Conservation (phyloP, 2,329 filamentous ascomycete genomes). For the Nothophoma quercina region DNA sequence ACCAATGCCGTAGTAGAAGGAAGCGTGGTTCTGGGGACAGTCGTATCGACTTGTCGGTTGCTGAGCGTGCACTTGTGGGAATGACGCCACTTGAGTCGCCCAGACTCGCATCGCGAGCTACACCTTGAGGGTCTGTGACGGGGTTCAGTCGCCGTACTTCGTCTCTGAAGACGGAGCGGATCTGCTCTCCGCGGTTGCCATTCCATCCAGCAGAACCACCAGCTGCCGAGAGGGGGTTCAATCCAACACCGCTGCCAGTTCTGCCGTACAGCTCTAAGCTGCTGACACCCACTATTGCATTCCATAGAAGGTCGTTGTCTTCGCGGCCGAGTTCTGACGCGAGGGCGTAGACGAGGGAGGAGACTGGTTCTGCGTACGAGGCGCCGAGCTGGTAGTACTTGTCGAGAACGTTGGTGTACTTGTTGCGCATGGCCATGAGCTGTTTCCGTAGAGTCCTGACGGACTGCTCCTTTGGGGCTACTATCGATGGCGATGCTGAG, state of each 20-base stretch:
- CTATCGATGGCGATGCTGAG: constrained; percentile 45
- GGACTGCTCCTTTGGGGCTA: constrained; percentile 67
- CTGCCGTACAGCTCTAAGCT: constrained; percentile 91
- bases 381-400: constrained; percentile 87
- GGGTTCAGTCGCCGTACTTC: constrained; percentile 95
- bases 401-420: constrained; percentile 78
- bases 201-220: constrained; percentile 75
- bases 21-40: constrained; percentile 94
- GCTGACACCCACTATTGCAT: constrained; percentile 93
- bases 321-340: constrained; percentile 94
- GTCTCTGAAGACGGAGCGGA: constrained; percentile 86
- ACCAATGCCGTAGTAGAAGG: constrained; percentile 93
- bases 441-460: constrained; percentile 75
- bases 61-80: constrained; percentile 84
- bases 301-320: constrained; percentile 95
- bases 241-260: constrained; percentile 78
- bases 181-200: constrained; percentile 80
- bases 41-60: constrained; percentile 90
- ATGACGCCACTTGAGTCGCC: constrained; percentile 81
- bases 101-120: constrained; percentile 66
- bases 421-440: constrained; percentile 75
- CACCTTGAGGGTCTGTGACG: constrained; percentile 64
- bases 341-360: constrained; percentile 91
- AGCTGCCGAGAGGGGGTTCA: constrained; percentile 62
- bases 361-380: constrained; percentile 93